Evolutionary conservation across 192 early-diverging fungal genomes (phyloP).

Genomic region (Coemansia umbellata): DNA sequence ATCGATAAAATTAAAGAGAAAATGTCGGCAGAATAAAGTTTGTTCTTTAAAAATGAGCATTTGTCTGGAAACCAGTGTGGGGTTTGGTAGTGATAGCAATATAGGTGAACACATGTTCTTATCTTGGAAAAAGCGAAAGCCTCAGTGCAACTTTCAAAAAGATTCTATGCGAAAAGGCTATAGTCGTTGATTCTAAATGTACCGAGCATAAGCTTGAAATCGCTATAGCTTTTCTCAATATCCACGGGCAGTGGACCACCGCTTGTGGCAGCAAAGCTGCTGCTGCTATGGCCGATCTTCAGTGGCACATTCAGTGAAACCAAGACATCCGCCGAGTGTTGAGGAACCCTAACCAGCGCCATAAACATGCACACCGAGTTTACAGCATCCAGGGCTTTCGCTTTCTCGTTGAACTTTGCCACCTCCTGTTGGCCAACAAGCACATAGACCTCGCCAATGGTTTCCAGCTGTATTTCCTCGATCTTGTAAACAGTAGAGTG

Average conservation of each 20-base stretch:
- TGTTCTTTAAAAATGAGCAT: no score
- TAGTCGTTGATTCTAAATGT: constrained; percentile 23
- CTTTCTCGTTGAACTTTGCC: constrained; percentile 74
- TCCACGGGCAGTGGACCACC: not conserved
- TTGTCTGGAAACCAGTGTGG: no score
- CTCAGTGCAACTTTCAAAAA: no score
- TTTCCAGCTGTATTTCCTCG: constrained; percentile 4
- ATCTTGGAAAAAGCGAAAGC: no score
- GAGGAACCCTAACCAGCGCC: constrained; percentile 66
- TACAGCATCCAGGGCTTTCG: constrained; percentile 27
- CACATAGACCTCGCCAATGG: constrained; percentile 28
- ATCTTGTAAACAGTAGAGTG: constrained; percentile 29
- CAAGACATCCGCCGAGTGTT: constrained; percentile 69
- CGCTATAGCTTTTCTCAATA: not conserved
- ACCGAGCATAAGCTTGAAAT: constrained; percentile 9
- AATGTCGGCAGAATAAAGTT: not conserved
- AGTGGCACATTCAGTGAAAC: constrained; percentile 73
- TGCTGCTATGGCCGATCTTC: constrained; percentile 39
- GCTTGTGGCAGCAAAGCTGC: not conserved
- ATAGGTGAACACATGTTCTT: no score
- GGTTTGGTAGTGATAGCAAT: no score
- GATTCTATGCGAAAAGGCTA: constrained; percentile 7
- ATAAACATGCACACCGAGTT: constrained; percentile 68
- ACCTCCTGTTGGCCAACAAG: constrained; percentile 64
- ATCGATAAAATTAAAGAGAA: constrained; percentile 1